Conservation (phyloP, 495 filamentous ascomycete genomes). For the Podospora tetraspora region DNA sequence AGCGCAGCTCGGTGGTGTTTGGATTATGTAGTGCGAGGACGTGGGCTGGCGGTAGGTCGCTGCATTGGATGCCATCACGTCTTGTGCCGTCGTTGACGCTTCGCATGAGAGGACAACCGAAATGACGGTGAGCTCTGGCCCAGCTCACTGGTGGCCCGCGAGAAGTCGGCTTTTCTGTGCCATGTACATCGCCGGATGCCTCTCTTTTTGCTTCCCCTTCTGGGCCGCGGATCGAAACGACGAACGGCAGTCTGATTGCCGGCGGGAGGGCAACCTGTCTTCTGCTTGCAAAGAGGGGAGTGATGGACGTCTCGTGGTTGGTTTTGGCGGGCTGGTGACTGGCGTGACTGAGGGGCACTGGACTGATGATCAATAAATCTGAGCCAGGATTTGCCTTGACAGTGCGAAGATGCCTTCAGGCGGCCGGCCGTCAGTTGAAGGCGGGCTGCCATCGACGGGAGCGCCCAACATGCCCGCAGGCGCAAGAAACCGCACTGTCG, state of each 20-base stretch:
- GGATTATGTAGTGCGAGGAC: conserved; percentile 5
- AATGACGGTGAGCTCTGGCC: conserved; percentile 23
- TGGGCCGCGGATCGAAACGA: neutral
- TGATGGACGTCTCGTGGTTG: conserved; percentile 6
- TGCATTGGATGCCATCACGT: conserved; percentile 4
- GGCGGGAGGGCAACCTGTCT: neutral
- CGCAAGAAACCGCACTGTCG: neutral
- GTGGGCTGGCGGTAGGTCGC: neutral
- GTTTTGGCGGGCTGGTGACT: conserved; percentile 5
- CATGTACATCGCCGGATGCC: neutral
- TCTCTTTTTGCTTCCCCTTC: neutral
- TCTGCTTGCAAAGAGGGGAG: neutral
- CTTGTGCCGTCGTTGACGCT: conserved; percentile 1
- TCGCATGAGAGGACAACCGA: conserved; percentile 17
- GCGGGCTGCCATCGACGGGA: conserved; percentile 2
- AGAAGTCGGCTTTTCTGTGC: neutral
- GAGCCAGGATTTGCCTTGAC: conserved; percentile 8
- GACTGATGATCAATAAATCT: conserved; percentile 1
- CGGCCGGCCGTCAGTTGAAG: neutral
- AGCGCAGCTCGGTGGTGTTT: neutral
- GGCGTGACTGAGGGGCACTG: neutral
- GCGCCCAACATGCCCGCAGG: neutral
- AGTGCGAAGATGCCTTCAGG: conserved; percentile 3
- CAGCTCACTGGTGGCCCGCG: neutral
- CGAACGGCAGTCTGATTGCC: neutral